phyloP scores from a whole-genome alignment of 2,329 filamentous ascomycete genomes.

The Fusarium annulatum region DNA sequence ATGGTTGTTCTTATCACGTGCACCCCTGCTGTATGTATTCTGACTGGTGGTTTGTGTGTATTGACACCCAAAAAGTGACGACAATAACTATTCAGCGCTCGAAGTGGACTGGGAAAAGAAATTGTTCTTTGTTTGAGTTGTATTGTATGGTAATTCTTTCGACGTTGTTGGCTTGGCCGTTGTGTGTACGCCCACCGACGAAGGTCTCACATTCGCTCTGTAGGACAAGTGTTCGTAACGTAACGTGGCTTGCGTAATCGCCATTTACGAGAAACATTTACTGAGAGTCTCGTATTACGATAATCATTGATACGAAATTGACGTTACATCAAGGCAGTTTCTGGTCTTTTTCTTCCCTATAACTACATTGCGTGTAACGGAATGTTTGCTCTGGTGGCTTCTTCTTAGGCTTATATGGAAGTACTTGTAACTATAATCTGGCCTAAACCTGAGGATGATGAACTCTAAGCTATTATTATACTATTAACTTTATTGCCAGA shows the following conservation, averaged over 20 bases:
- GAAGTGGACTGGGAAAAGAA: not conserved
- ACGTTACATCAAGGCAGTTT: not conserved
- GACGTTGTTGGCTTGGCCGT: not conserved
- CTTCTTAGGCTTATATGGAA: not conserved
- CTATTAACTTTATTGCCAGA: rapidly evolving
- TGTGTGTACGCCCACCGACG: not conserved
- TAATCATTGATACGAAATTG: not conserved
- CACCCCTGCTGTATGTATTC: constrained; percentile 6
- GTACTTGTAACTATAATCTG: not conserved
- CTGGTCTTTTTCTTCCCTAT: not conserved
- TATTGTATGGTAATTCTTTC: not conserved
- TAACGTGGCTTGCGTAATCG: constrained; percentile 29
- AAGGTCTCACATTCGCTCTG: not conserved
- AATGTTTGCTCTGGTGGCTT: not conserved
- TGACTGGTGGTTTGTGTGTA: constrained; percentile 10
- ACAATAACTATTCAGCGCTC: constrained; percentile 4
- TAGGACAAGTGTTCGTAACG: constrained; percentile 27
- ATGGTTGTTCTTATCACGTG: constrained; percentile 24
- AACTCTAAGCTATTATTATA: not conserved
- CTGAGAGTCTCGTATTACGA: not conserved
- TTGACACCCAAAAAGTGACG: not conserved
- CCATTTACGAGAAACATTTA: not conserved
- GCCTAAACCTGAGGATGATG: not conserved
- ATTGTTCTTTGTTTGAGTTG: not conserved
- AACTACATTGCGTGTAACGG: not conserved